Percentiles rank a stretch among this genome's conserved stretches.
These are phyloP conservation scores for Karstenula rhodostoma DNA, from an alignment of 2,329 filamentous ascomycete genomes.

Conservation along the genomic window DNA sequence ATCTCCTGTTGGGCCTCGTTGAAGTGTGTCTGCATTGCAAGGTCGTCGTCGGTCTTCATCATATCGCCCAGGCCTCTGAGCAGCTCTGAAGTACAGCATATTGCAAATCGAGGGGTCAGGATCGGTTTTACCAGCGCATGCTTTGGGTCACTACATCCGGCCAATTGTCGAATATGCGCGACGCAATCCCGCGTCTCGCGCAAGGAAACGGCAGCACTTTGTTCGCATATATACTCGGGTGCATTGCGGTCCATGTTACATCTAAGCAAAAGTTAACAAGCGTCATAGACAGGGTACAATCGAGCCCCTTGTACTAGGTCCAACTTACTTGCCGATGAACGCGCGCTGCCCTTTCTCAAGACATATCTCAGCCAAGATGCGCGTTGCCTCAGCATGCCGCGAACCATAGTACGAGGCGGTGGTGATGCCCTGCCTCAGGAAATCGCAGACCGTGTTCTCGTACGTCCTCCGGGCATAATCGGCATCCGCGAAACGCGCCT, in stretches of 20 bases:
- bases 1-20: conserved; percentile 71
- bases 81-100: conserved; percentile 65
- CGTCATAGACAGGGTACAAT: not conserved
- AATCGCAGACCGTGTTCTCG: conserved; percentile 58
- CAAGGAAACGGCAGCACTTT: conserved; percentile 22
- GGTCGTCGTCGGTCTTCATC: conserved; percentile 53
- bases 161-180: conserved; percentile 28
- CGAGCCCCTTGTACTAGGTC: not conserved
- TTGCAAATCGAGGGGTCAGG: conserved; percentile 62
- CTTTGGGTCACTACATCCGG: conserved; percentile 2
- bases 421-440: conserved; percentile 69
- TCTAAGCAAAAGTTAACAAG: not conserved
- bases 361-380: conserved; percentile 64
- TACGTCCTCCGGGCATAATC: conserved; percentile 55
- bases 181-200: conserved; percentile 35
- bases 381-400: conserved; percentile 64
- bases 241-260: conserved; percentile 68
- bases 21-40: conserved; percentile 73
- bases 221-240: conserved; percentile 41
- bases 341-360: conserved; percentile 64
- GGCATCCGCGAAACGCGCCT: conserved; percentile 66
- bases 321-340: conserved; percentile 62
- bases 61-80: conserved; percentile 65
- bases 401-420: conserved; percentile 69
- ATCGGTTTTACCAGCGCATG: conserved; percentile 38